phyloP scores from a whole-genome alignment of 163 green algal genomes.

The Chlorella variabilis region DNA sequence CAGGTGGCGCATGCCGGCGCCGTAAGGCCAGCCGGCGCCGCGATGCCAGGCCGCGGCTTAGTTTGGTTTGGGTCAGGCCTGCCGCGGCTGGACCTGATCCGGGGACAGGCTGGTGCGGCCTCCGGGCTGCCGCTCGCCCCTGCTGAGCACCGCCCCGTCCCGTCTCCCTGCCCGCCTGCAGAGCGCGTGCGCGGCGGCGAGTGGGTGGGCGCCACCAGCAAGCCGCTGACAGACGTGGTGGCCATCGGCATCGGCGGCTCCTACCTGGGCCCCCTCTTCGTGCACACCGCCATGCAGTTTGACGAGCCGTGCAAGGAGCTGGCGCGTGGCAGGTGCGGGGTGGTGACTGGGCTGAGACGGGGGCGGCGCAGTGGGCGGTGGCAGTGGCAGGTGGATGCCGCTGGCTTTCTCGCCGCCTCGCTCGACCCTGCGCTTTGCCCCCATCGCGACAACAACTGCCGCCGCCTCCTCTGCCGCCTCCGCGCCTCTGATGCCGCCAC shows the following conservation, averaged over 20 bases:
- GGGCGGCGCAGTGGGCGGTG: no score
- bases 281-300: conserved; percentile 95
- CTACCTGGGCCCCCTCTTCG: conserved; percentile 98
- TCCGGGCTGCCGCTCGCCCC: neutral
- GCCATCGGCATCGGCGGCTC: conserved; percentile 97
- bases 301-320: conserved; percentile 51
- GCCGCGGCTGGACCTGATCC: no score
- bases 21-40: no score
- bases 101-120: neutral
- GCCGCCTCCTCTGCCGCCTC: no score
- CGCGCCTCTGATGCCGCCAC: no score
- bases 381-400: neutral
- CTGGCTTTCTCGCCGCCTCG: no score
- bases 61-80: no score
- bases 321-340: conserved; percentile 19
- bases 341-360: neutral
- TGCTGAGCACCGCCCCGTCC: neutral
- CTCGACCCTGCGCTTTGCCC: no score
- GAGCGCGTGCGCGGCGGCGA: conserved; percentile 38
- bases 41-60: no score
- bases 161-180: neutral
- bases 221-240: conserved; percentile 96
- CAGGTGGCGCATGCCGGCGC: no score
- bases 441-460: no score
- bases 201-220: conserved; percentile 88